phyloP scores from a whole-genome alignment of 2,329 filamentous ascomycete species.

The Knufia petricola region DNA sequence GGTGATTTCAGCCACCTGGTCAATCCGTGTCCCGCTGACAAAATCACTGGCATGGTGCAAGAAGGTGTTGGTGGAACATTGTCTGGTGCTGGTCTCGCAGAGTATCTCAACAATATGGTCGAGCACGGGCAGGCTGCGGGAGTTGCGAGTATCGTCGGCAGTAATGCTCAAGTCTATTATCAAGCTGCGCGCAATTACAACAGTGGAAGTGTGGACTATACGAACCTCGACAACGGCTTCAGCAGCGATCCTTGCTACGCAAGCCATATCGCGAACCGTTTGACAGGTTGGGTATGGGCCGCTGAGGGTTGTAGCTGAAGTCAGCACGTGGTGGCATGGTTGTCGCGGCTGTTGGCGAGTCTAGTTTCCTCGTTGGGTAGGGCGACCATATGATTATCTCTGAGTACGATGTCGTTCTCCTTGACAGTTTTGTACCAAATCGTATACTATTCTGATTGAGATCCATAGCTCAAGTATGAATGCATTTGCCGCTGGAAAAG shows the following conservation, averaged over 20 bases:
- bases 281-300: conserved; percentile 13
- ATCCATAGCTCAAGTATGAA: no score
- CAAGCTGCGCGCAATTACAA: conserved; percentile 16
- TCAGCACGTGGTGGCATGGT: neutral
- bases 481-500: no score
- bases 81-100: conserved; percentile 13
- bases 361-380: neutral
- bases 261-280: conserved; percentile 17
- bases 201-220: conserved; percentile 14
- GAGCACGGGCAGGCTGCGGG: neutral
- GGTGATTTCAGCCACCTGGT: neutral
- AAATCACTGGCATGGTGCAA: conserved; percentile 18
- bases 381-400: neutral
- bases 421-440: no score
- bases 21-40: conserved; percentile 12
- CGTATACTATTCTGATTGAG: no score
- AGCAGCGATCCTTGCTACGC: conserved; percentile 15
- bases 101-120: conserved; percentile 6
- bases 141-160: neutral
- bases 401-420: no score
- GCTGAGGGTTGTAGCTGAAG: neutral
- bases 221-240: conserved; percentile 13
- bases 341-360: neutral
- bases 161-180: conserved; percentile 14
- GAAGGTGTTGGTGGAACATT: conserved; percentile 17